Evolutionary conservation across 129 eudicot genomes (phyloP).

Genomic region (Centaurea solstitialis): DNA sequence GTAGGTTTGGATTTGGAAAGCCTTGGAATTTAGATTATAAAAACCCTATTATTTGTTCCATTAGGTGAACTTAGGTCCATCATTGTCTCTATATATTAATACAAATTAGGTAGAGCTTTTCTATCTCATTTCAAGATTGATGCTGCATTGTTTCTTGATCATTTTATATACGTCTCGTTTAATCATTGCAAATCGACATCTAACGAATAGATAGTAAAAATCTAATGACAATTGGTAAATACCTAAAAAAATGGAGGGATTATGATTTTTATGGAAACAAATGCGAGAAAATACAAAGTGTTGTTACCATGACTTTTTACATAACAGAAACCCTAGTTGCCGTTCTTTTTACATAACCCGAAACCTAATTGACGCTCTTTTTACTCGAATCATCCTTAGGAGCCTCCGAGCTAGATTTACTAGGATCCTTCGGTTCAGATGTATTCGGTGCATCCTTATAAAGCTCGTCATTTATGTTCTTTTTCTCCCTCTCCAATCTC

Average conservation of each 20-base stretch:
- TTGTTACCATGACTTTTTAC: slow-evolving; percentile 5
- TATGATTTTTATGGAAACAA: slow-evolving; percentile 8
- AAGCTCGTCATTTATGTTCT: slow-evolving; percentile 33
- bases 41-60: neutral
- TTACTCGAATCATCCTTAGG: neutral
- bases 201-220: neutral
- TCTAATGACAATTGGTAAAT: neutral
- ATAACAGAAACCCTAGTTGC: slow-evolving; percentile 3
- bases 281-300: neutral
- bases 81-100: neutral
- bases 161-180: neutral
- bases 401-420: neutral
- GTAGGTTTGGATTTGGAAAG: neutral
- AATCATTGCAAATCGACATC: neutral
- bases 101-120: slow-evolving; percentile 2
- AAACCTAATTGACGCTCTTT: neutral
- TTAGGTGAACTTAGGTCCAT: slow-evolving; percentile 8
- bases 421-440: neutral
- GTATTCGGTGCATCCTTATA: neutral
- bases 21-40: neutral
- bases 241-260: neutral
- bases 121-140: slow-evolving; percentile 9
- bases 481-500: slow-evolving; percentile 48
- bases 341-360: slow-evolving; percentile 12
- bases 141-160: neutral